Evolutionary conservation across 169 alveolate genomes (phyloP).

Genomic region (Cryptosporidium andersoni): DNA sequence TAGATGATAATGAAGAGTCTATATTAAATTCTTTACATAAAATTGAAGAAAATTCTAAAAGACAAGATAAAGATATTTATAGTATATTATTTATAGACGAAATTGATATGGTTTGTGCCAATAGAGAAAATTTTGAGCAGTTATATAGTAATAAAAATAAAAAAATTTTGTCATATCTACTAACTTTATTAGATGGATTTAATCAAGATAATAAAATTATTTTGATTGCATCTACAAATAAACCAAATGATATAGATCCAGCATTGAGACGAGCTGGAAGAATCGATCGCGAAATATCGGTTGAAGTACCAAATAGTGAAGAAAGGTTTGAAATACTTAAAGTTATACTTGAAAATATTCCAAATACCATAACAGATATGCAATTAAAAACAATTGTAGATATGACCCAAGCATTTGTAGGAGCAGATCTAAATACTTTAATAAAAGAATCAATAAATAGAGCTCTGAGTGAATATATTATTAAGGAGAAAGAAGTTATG

Average conservation of each 20-base stretch:
- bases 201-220: conserved; percentile 77
- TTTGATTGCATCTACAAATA: conserved; percentile 92
- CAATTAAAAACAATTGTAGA: conserved; percentile 76
- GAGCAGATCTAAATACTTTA: conserved; percentile 84
- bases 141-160: conserved; percentile 79
- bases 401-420: conserved; percentile 85
- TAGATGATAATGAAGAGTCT: conserved; percentile 1
- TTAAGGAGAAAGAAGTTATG: not conserved
- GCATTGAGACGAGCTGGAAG: conserved; percentile 96
- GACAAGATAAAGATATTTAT: not conserved
- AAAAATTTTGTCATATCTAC: conserved; percentile 83
- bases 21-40: conserved; percentile 6
- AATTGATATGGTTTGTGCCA: conserved; percentile 89
- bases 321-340: conserved; percentile 89
- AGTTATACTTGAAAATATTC: conserved; percentile 72
- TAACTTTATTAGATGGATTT: conserved; percentile 88
- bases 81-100: conserved; percentile 89
- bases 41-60: conserved; percentile 25
- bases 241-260: conserved; percentile 87
- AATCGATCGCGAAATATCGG: conserved; percentile 93
- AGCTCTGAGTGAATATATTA: not conserved
- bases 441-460: conserved; percentile 75
- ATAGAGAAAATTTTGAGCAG: conserved; percentile 80
- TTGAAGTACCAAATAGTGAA: conserved; percentile 90
- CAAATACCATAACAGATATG: conserved; percentile 72